phyloP scores from a whole-genome alignment of 441 rosid species.

The Populus hybrid region DNA sequence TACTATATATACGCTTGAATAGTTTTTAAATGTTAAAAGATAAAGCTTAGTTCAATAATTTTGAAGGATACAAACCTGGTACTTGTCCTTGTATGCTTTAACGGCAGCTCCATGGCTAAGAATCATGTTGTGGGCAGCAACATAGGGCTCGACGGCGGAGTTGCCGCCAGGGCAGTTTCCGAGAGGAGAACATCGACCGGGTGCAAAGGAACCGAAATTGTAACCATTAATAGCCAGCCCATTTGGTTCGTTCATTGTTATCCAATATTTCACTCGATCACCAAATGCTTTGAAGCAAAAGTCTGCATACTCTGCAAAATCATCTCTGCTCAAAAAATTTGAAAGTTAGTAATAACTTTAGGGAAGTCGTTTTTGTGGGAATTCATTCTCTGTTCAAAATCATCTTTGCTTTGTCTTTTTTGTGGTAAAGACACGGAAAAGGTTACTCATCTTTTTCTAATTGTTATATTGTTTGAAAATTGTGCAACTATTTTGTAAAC shows the following conservation, averaged over 20 bases:
- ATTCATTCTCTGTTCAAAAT: neutral
- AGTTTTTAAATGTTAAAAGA: no score
- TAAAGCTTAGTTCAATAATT: neutral
- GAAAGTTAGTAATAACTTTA: no score
- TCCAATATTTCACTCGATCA: constrained; percentile 19
- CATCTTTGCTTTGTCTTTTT: no score
- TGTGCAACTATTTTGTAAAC: no score
- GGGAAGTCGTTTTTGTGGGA: neutral
- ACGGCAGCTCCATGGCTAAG: constrained; percentile 19
- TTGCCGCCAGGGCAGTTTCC: constrained; percentile 13
- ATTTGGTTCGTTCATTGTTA: constrained; percentile 12
- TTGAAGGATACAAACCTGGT: neutral
- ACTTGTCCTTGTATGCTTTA: constrained; percentile 10
- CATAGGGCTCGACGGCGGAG: constrained; percentile 21
- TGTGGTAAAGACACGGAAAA: no score
- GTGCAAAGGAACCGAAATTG: neutral
- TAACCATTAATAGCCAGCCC: neutral
- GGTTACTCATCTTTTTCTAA: no score
- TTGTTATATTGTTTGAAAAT: no score
- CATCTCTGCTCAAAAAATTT: neutral
- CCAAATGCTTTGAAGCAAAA: constrained; percentile 20
- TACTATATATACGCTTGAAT: no score
- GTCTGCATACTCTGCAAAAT: constrained; percentile 8
- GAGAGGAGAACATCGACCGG: constrained; percentile 17
- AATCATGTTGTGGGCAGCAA: constrained; percentile 6